Percentiles rank a stretch among this genome's conserved stretches.
These are phyloP conservation scores for Globisporangium polare DNA, from an alignment of 352 stramenopile genomes.

Conservation along the genomic window DNA sequence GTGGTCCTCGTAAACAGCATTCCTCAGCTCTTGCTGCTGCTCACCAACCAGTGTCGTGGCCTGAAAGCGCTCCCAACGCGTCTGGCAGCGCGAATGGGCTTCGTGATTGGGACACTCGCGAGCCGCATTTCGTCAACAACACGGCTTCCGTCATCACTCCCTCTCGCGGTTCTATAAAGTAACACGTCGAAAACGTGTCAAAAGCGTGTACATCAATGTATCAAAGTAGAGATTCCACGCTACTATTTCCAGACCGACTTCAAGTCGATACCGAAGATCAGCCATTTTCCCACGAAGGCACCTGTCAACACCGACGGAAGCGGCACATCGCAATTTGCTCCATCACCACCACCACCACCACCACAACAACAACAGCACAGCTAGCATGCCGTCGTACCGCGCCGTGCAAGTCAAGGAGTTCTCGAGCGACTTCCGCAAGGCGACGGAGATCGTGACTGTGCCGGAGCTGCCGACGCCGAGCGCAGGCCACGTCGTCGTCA, in stretches of 20 bases:
- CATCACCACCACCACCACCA: not conserved
- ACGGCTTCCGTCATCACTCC: not conserved
- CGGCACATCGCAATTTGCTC: not conserved
- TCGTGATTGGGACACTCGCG: not conserved
- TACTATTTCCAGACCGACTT: not conserved
- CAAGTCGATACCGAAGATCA: not conserved
- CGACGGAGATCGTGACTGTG: conserved; percentile 48
- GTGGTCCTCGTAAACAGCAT: too few relatives aligned
- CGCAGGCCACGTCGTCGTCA: conserved; percentile 39
- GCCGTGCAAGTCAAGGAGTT: conserved; percentile 35
- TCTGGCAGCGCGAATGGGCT: not conserved
- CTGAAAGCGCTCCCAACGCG: not conserved
- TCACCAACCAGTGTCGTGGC: too few relatives aligned
- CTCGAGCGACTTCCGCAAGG: conserved; percentile 74
- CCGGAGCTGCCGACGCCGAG: conserved; percentile 35
- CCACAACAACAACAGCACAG: not conserved
- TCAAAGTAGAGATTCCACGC: not conserved
- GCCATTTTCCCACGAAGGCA: not conserved
- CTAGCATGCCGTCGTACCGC: conserved; percentile 3
- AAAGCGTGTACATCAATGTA: not conserved
- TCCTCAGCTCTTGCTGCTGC: too few relatives aligned
- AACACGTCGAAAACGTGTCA: not conserved
- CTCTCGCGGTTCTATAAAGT: not conserved
- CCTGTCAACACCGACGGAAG: not conserved
- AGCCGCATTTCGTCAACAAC: not conserved